A percentile compares a stretch with the other conserved stretches of the same genome.
phyloP scores from a whole-genome alignment of 78 protist genomes.

The Ministeria vibrans region DNA sequence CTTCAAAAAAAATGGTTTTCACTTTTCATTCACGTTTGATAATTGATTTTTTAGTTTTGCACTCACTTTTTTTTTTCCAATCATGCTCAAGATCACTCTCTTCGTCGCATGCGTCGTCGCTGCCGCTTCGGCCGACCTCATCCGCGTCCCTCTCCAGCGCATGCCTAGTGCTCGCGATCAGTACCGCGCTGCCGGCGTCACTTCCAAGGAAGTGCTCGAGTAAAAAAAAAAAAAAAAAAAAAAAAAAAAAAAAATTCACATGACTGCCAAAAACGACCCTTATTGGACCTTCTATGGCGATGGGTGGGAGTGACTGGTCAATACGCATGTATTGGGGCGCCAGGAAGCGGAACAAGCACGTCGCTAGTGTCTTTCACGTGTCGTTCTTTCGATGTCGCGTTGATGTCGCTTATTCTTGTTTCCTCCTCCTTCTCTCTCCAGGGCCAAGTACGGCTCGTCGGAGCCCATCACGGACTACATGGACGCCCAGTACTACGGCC shows the following conservation, averaged over 20 bases:
- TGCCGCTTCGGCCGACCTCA: neutral
- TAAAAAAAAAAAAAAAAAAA: too few relatives aligned
- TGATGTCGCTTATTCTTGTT: neutral
- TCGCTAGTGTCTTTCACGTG: neutral
- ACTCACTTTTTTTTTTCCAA: too few relatives aligned
- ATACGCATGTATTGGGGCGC: neutral
- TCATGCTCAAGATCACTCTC: neutral
- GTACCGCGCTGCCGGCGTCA: neutral
- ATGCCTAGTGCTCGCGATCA: neutral
- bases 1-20: too few relatives aligned
- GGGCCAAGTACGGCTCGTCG: too few relatives aligned
- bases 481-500: conserved; percentile 90
- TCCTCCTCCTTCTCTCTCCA: neutral
- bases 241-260: neutral
- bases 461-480: conserved; percentile 7
- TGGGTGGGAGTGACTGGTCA: neutral
- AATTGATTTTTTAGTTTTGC: too few relatives aligned
- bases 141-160: too few relatives aligned
- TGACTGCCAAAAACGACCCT: neutral
- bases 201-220: neutral
- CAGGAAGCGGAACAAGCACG: neutral
- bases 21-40: too few relatives aligned
- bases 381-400: neutral
- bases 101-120: neutral
- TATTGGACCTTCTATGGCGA: neutral